Evolutionary conservation across 352 stramenopile species (phyloP).

Genomic region (Hyaloperonospora arabidopsidis): DNA sequence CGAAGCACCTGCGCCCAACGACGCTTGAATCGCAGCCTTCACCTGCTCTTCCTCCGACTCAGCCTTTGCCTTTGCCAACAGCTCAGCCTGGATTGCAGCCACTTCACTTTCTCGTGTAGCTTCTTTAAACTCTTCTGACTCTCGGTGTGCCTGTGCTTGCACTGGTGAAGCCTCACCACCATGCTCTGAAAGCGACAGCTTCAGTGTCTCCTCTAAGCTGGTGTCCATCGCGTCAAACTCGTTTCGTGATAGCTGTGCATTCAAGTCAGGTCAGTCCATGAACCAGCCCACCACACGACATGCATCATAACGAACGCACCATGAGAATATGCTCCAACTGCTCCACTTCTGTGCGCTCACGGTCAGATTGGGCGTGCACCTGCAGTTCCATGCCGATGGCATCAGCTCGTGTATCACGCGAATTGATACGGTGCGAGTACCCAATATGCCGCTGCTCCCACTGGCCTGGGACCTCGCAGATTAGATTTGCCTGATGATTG

Average conservation of each 20-base stretch:
- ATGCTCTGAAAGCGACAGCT: constrained; percentile 46
- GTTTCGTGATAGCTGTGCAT: constrained; percentile 50
- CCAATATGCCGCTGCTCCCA: constrained; percentile 65
- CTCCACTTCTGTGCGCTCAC: constrained; percentile 55
- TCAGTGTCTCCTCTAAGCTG: constrained; percentile 71
- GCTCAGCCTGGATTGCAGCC: constrained; percentile 57
- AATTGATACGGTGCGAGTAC: constrained; percentile 66
- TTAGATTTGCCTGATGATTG: constrained; percentile 46
- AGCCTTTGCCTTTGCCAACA: constrained; percentile 59
- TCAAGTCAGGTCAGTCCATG: neutral
- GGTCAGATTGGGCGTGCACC: constrained; percentile 27
- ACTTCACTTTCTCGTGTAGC: constrained; percentile 70
- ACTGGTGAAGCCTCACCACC: constrained; percentile 19
- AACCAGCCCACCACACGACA: neutral
- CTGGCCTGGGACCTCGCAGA: constrained; percentile 49
- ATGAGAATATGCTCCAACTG: constrained; percentile 64
- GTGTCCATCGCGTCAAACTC: constrained; percentile 73
- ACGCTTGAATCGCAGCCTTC: constrained; percentile 59
- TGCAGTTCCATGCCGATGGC: constrained; percentile 24
- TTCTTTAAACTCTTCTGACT: constrained; percentile 39
- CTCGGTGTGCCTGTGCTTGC: constrained; percentile 23
- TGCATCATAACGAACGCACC: constrained; percentile 23
- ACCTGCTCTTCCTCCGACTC: constrained; percentile 71
- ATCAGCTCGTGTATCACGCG: constrained; percentile 30
- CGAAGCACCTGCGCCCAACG: constrained; percentile 21